Evolutionary conservation across 148 eudicot genomes (phyloP), one percentile per base, ranked within the genome.

Genomic region (Rheum nobile): DNA sequence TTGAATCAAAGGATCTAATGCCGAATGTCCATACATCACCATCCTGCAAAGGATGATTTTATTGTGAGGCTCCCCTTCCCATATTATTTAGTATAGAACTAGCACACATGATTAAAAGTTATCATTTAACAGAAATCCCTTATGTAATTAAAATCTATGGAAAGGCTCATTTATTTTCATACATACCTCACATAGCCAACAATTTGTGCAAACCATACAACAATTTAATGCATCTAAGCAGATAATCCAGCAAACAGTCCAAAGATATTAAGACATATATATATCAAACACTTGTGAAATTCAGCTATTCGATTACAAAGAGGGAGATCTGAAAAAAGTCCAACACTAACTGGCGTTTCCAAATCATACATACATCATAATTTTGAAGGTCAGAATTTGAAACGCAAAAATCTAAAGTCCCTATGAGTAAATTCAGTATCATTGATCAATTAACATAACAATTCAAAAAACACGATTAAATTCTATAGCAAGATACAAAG

Each of bases 1-100:
- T 74, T 1, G 80, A 86, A 72, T 81, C 82, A 59, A 86, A 89
- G 4, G 85, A 81, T 52, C 88, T 84, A 54, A 87, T 81, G 43
- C 90, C 89, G 75, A 91, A 91, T 43, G 80, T 76, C 97, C 97
- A 91, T 24, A 89, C 75, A 59, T 88, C 84, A 47, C 88, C 97
- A 75, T 89, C 90, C 97, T 91, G 77, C 37, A 71, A 17, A 55
- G 6, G 29, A 22, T 24, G 29, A 55, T n/a, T 21, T 24, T 24
- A 22, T 17, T 55, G 1, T 55, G 63, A 55, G 63, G 31, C 55
- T n/a, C n/a, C n/a, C n/a, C n/a, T n/a, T 48, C 22, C n/a, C 0
- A 11, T 48, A 21, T 48, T 1, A 3, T 48, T 17, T 37, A 37
- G 39, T 2, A 41, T 9, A 41, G 43, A 48, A 48, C 21, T 48